Conservation (phyloP, 108 stramenopile species). For the Nitzschia putrida region DNA sequence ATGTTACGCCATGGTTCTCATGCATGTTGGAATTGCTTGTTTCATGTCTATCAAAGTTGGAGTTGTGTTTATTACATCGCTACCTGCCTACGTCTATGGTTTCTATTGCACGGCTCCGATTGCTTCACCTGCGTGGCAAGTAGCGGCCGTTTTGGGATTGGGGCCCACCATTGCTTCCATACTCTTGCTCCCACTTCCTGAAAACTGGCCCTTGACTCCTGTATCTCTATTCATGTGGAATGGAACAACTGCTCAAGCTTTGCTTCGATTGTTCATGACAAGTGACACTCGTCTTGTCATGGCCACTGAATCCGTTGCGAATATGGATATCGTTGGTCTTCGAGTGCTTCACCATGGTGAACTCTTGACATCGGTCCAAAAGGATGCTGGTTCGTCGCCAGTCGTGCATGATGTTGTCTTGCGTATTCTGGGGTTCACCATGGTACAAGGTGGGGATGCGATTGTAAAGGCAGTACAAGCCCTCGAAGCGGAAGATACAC, state of each 20-base stretch:
- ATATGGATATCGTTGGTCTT: not conserved
- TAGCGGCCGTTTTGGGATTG: not conserved
- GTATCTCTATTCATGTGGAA: constrained; percentile 21
- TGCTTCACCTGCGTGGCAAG: not conserved
- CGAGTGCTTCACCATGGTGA: not conserved
- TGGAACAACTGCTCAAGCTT: not conserved
- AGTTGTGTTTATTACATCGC: constrained; percentile 9
- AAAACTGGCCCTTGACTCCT: constrained; percentile 17
- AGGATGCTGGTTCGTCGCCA: not conserved
- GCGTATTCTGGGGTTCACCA: not conserved
- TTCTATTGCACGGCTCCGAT: not conserved
- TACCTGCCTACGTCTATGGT: constrained; percentile 6
- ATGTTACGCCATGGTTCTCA: not conserved
- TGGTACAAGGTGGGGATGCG: not conserved
- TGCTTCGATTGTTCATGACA: constrained; percentile 1
- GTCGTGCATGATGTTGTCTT: not conserved
- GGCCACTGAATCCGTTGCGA: not conserved
- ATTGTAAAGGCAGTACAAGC: not conserved
- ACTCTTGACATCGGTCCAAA: not conserved
- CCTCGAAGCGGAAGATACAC: not conserved
- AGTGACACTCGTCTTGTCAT: not conserved
- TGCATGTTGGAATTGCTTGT: constrained; percentile 11
- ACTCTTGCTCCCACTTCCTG: constrained; percentile 1
- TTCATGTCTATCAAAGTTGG: constrained; percentile 13
- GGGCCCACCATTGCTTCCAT: not conserved